Conservation (phyloP, 306 rosid species). For the Ammopiptanthus mongolicus region DNA sequence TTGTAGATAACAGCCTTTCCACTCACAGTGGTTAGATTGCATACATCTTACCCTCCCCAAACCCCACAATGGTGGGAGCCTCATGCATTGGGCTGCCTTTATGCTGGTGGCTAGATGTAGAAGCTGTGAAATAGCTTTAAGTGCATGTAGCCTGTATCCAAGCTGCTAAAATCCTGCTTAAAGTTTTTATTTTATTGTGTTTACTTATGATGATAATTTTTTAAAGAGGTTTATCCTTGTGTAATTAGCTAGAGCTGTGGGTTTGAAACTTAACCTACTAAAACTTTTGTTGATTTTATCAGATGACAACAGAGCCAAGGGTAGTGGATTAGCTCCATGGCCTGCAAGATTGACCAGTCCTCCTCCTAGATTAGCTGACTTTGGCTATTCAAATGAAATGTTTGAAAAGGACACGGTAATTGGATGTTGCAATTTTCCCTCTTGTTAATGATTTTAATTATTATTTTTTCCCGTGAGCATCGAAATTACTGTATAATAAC, state of each 20-base stretch:
- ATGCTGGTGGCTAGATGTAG: not conserved
- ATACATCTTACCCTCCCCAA: not conserved
- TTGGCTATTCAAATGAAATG: constrained; percentile 81
- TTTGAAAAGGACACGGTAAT: constrained; percentile 85
- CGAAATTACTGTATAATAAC: not conserved
- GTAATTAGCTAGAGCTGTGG: not conserved
- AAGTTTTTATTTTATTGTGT: not conserved
- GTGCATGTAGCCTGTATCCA: not conserved
- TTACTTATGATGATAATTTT: not conserved
- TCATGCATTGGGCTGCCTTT: not conserved
- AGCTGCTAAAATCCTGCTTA: not conserved
- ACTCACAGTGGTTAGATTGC: not conserved
- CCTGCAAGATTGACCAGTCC: constrained; percentile 82
- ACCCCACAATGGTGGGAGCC: not conserved
- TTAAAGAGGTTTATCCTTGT: not conserved
- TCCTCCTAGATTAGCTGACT: constrained; percentile 93
- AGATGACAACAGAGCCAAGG: constrained; percentile 69
- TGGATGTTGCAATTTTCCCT: constrained; percentile 5
- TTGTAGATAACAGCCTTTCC: not conserved
- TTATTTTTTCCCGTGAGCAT: not conserved
- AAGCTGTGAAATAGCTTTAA: not conserved
- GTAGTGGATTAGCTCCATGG: constrained; percentile 94
- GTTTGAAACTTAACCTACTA: constrained; percentile 8
- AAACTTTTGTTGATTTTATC: constrained; percentile 37
- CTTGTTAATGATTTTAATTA: constrained; percentile 1